These are phyloP conservation scores for Trapa bicornis DNA, from an alignment of 345 rosid genomes.

Conservation along the genomic window DNA sequence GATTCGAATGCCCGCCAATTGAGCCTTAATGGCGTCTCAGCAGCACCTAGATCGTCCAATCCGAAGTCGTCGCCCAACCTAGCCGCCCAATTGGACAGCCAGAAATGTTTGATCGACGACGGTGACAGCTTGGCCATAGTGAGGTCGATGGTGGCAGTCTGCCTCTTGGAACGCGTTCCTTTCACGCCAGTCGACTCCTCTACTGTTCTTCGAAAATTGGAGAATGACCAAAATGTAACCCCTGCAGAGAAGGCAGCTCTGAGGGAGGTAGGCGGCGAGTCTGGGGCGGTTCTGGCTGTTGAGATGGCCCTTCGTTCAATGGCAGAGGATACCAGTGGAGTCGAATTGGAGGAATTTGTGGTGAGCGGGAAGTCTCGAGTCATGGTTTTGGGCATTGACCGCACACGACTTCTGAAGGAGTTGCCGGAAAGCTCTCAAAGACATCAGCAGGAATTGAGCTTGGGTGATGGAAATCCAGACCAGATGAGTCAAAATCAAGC, in stretches of 20 bases:
- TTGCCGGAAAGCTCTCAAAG: conserved; percentile 49
- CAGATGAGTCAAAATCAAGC: conserved; percentile 12
- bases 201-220: conserved; percentile 73
- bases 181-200: conserved; percentile 68
- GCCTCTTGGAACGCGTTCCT: conserved; percentile 71
- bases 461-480: conserved; percentile 12
- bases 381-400: conserved; percentile 70
- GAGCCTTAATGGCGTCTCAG: conserved; percentile 8
- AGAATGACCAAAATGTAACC: conserved; percentile 61
- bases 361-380: conserved; percentile 71
- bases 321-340: conserved; percentile 72
- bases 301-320: conserved; percentile 75
- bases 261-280: conserved; percentile 75
- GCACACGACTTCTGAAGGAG: conserved; percentile 62
- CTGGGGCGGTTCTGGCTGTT: conserved; percentile 64
- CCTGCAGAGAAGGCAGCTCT: conserved; percentile 63
- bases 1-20: conserved; percentile 11
- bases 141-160: conserved; percentile 81
- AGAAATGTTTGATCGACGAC: conserved; percentile 18
- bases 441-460: conserved; percentile 17
- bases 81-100: conserved; percentile 5
- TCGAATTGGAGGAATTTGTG: conserved; percentile 77
- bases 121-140: conserved; percentile 49
- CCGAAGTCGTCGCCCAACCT: neutral
- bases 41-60: conserved; percentile 7